Conservation (phyloP, 371 early-diverging fungal genomes). For the Phascolomyces articulosus region DNA sequence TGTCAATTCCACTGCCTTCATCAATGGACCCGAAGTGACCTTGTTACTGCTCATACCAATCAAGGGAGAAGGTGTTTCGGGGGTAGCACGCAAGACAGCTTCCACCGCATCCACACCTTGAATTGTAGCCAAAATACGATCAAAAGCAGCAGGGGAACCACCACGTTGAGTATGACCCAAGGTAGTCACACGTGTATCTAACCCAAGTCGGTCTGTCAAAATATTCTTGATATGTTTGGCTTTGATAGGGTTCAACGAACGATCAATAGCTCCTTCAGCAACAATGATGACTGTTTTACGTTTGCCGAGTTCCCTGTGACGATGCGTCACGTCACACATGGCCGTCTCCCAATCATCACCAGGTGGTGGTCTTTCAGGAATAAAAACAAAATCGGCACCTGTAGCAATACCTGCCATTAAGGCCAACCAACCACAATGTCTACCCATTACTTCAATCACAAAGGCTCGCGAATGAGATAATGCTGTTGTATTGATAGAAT, state of each 20-base stretch:
- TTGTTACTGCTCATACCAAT: conserved; percentile 91
- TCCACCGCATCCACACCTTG: conserved; percentile 98
- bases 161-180: conserved; percentile 99
- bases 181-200: conserved; percentile 95
- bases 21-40: conserved; percentile 82
- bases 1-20: conserved; percentile 93
- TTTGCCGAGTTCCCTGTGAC: conserved; percentile 84
- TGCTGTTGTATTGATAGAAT: conserved; percentile 94
- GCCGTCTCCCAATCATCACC: conserved; percentile 87
- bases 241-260: conserved; percentile 87
- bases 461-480: conserved; percentile 96
- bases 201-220: conserved; percentile 75
- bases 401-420: conserved; percentile 85
- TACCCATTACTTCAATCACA: conserved; percentile 99
- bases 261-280: conserved; percentile 97
- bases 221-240: conserved; percentile 85
- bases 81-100: conserved; percentile 85
- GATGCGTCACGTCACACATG: conserved; percentile 77
- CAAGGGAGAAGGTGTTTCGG: conserved; percentile 87
- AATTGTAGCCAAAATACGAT: conserved; percentile 93
- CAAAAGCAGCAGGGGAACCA: conserved; percentile 94
- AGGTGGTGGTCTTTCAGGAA: conserved; percentile 95
- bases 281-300: conserved; percentile 95
- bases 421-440: conserved; percentile 99
- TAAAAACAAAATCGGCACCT: conserved; percentile 97